A percentile compares a stretch with the other conserved stretches of the same genome.
Conservation (phyloP, 768 basidiomycete genomes). For the Collybia sp. region DNA sequence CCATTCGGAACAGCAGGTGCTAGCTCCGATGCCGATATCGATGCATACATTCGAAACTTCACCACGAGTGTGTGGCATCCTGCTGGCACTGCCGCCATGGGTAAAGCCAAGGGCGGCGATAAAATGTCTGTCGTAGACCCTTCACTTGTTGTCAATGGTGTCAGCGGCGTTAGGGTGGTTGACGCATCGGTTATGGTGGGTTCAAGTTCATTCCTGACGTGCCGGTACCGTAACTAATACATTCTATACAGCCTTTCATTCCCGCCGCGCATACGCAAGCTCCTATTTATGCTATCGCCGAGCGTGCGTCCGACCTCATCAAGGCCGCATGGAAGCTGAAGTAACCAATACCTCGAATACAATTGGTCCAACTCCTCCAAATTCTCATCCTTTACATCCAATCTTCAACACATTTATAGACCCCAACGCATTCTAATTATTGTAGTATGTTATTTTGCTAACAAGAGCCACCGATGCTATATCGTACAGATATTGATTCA, state of each 20-base stretch:
- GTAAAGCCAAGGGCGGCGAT: too few species aligned
- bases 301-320: constrained; percentile 11
- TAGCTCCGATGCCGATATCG: too few species aligned
- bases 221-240: neutral
- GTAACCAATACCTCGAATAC: too few species aligned
- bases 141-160: constrained; percentile 21
- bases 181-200: constrained; percentile 22
- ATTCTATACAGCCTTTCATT: constrained; percentile 8
- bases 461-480: too few species aligned
- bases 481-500: too few species aligned
- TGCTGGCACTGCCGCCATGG: neutral
- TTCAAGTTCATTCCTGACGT: neutral
- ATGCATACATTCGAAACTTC: constrained; percentile 7
- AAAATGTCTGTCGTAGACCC: constrained; percentile 16
- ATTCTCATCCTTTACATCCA: too few species aligned
- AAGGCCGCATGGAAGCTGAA: neutral
- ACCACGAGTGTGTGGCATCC: constrained; percentile 10
- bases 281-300: constrained; percentile 8
- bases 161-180: constrained; percentile 18
- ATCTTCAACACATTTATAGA: too few species aligned
- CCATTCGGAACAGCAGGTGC: neutral
- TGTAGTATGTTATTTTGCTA: too few species aligned
- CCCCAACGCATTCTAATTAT: too few species aligned
- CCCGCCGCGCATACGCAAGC: constrained; percentile 12
- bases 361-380: too few species aligned